These are phyloP conservation scores for Colletotrichum sidae DNA, from an alignment of 2,329 filamentous ascomycete species.

Conservation along the genomic window DNA sequence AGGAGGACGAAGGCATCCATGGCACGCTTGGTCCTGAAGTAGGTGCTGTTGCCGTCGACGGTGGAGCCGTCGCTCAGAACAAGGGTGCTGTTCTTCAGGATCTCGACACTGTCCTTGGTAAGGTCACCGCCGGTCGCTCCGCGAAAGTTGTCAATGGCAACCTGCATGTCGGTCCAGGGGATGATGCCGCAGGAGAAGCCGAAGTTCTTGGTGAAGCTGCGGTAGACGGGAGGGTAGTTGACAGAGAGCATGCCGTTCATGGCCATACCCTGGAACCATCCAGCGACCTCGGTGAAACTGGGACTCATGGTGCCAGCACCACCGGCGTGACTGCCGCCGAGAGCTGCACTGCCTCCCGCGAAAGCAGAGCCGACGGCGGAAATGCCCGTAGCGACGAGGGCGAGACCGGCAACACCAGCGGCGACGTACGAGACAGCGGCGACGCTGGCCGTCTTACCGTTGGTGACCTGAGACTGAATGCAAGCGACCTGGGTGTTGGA, in stretches of 20 bases:
- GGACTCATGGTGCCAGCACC: conserved; percentile 79
- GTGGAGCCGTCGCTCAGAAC: conserved; percentile 73
- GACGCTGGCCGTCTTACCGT: conserved; percentile 84
- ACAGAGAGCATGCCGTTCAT: conserved; percentile 97
- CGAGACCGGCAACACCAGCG: conserved; percentile 86
- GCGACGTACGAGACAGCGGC: conserved; percentile 86
- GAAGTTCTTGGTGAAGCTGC: conserved; percentile 92
- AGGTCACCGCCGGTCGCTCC: conserved; percentile 85
- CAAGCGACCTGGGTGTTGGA: conserved; percentile 73
- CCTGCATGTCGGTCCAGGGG: conserved; percentile 84
- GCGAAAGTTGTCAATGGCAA: conserved; percentile 86
- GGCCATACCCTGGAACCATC: conserved; percentile 93
- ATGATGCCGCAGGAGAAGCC: conserved; percentile 89
- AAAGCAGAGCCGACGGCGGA: conserved; percentile 74
- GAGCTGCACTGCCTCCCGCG: conserved; percentile 62
- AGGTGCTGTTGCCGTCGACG: conserved; percentile 45
- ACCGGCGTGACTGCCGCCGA: conserved; percentile 63
- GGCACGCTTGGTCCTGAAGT: conserved; percentile 55
- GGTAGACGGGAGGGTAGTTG: conserved; percentile 87
- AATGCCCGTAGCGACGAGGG: conserved; percentile 78
- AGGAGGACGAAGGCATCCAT: conserved; percentile 61
- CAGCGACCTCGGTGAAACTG: conserved; percentile 85
- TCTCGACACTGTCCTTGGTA: conserved; percentile 80
- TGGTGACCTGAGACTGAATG: conserved; percentile 82
- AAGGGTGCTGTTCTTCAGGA: conserved; percentile 80